Base-by-base conservation (phyloP, 768 basidiomycete genomes). In the Dictyophora rubrovolvata region DNA sequence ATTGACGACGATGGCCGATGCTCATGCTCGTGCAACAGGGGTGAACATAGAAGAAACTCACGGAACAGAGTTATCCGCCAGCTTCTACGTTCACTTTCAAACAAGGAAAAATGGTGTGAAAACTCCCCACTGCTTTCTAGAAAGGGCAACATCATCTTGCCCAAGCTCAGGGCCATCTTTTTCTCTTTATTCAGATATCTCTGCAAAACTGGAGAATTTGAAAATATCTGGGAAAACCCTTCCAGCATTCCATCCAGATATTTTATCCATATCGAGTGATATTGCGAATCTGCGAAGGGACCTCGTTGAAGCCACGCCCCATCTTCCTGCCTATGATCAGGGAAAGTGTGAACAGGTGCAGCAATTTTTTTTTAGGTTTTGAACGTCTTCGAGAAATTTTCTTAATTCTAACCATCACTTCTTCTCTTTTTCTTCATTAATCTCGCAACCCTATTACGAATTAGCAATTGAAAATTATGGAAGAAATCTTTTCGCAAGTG, bases 301-400 rank as follows among this genome's bases (percentile, higher is more conserved):
- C 21, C 75, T 91, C 17, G 73, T 76, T 6, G 85, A 84, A 66
- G 87, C 84, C 5, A 81, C 79, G 9, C 77, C 78, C 7, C 81
- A 77, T 59, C 71, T 92, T 49, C 85, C 88, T 4, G 73, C 77
- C 42, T 89, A 88, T 66, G 87, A 89, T 69, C 88, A 86, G 66
- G 77, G 84, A 56, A 84, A 83, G 65, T 86, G 78, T 66, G 85
- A 86, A 68, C 70, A 74, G 65, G 88, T 89, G 63, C 56, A 82
- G 73, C 22, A 14, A 14, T 48, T 47, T 16, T 18, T 37, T 36
- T 46, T 16, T 47, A 22, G 33, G n/a, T 49, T 28, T 22, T 16
- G 37, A 55, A n/a, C 23, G 7, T 11, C 22, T 7, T 16, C 47
- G 17, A 49, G 22, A 62, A 62, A 10, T 20, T 54, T 35, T 55